Base-by-base conservation (phyloP, 2,329 filamentous ascomycete species). In the Pestalotiopsis sp. region DNA sequence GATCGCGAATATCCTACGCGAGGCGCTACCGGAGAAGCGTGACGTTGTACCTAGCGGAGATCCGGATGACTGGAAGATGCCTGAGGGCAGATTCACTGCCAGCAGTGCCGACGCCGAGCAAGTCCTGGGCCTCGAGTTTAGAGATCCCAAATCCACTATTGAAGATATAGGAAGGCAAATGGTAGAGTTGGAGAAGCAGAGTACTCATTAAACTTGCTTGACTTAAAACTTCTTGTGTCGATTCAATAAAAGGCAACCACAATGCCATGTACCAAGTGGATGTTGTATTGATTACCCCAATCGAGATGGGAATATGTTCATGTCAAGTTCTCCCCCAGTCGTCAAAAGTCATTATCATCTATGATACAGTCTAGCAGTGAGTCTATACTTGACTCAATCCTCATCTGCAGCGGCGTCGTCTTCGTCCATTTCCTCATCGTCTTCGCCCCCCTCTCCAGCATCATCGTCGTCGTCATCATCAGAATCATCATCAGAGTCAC, bases 401-500 rank as follows among this genome's bases (percentile, higher is more conserved):
- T 52, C 65, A n/a, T n/a, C 52, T 38, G 58, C 65, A 23, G 74
- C 79, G 0, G 74, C 79, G 0, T 76, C 79, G 0, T 78, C 81
- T 1, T 77, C 81, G 0, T 79, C 81, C 0, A 77, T 81, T 0
- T 81, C 83, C 0, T 79, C 83, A 0, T 78, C 81, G 0, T 80
- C 83, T 0, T 77, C 82, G 0, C 79, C 82, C 2, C 81, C 82
- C 0, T 79, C 82, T 0, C 82, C 82, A 1, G 80, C 84, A 0
- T 78, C 83, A 0, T 79, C 83, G 0, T 81, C 84, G 0, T 84
- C 84, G 2, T 84, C 87, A 2, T 87, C 87, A 0, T 86, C 87
- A 2, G 86, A 86, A 0, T 85, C 84, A 0, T 84, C 86, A 4
- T 86, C 87, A 14, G 80, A 83, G 39, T 83, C 85, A 2, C 76